These are phyloP conservation scores for Sordaria brevicollis DNA, from an alignment of 495 filamentous ascomycete species.

Conservation along the genomic window DNA sequence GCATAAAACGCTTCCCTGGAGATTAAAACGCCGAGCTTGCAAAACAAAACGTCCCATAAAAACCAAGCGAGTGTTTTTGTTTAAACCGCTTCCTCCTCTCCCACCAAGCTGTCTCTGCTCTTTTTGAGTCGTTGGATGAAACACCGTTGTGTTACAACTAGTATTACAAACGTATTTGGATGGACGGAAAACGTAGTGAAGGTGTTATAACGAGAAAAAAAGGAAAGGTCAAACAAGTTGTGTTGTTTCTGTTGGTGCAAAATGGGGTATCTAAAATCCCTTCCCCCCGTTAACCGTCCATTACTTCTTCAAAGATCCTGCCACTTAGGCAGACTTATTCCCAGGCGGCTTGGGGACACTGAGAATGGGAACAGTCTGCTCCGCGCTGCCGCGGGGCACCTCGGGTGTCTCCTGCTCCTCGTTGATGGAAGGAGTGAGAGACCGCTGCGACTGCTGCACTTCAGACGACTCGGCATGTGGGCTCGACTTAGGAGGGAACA, in stretches of 20 bases:
- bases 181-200: background rate
- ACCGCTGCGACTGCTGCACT: constrained; percentile 16
- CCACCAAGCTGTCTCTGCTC: background rate
- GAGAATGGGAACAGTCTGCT: constrained; percentile 29
- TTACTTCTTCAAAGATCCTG: background rate
- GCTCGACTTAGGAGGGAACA: constrained; percentile 9
- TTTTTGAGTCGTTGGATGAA: background rate
- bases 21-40: background rate
- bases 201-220: background rate
- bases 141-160: background rate
- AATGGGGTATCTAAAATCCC: background rate
- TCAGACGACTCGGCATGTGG: constrained; percentile 1
- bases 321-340: background rate
- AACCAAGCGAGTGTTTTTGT: background rate
- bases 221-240: background rate
- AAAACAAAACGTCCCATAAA: background rate
- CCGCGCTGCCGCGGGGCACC: constrained; percentile 1
- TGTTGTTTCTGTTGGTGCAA: background rate
- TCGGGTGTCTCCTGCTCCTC: constrained; percentile 29
- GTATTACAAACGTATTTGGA: background rate
- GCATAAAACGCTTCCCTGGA: background rate
- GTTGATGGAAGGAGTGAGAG: constrained; percentile 17
- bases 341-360: constrained; percentile 29
- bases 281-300: background rate
- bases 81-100: background rate